Percentiles rank a stretch among this genome's conserved stretches.
phyloP scores from a whole-genome alignment of 1,284 basidiomycete species.

The Apiotrichum akiyoshidainum region DNA sequence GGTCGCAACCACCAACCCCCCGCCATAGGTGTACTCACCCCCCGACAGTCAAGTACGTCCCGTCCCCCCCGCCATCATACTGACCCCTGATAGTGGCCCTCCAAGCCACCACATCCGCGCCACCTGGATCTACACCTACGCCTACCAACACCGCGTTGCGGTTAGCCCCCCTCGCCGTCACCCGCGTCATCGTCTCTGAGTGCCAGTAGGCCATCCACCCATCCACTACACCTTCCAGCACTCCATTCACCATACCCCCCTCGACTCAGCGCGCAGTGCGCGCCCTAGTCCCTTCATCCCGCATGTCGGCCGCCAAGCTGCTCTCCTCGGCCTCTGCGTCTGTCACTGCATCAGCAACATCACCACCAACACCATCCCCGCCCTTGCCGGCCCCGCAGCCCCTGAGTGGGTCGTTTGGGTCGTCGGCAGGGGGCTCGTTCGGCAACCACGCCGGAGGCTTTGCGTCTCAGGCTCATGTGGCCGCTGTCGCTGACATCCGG shows the following conservation, averaged over 20 bases:
- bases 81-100: not conserved
- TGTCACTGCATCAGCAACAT: not conserved
- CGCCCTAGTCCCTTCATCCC: not conserved
- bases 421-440: not conserved
- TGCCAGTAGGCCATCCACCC: not conserved
- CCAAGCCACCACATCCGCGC: not conserved
- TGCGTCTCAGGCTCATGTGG: not conserved
- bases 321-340: not conserved
- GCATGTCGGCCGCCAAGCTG: slow-evolving; percentile 1
- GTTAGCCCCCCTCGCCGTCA: not conserved
- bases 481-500: slow-evolving; percentile 4
- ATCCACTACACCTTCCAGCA: not conserved
- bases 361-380: not conserved
- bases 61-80: not conserved
- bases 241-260: not conserved
- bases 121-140: not conserved
- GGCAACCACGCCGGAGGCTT: not conserved
- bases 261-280: not conserved
- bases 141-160: slow-evolving; percentile 1
- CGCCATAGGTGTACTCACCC: not conserved
- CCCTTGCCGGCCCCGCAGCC: not conserved
- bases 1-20: not conserved
- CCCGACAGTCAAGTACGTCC: not conserved
- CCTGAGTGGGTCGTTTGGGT: not conserved
- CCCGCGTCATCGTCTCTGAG: not conserved